Evolutionary conservation across 148 eudicot genomes (phyloP), one percentile per base, ranked within the genome.

Genomic region (Hydrangea macrophylla): DNA sequence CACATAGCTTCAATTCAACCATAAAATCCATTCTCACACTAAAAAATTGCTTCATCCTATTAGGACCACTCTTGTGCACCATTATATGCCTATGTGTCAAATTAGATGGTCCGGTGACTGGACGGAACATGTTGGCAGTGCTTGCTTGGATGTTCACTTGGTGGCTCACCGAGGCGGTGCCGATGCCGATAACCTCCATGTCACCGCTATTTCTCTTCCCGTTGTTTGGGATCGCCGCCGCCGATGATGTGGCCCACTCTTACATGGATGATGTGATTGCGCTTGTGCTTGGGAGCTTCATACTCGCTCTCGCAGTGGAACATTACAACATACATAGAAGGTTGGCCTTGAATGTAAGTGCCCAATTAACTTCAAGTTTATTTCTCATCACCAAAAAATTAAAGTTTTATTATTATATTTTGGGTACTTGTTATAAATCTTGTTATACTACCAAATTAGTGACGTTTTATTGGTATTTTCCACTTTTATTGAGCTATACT

Each of bases 161-260:
- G 98, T 93, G 98, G 98, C 58, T 90, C 33, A 85, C 92, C 24
- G 89, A 86, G 89, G 98, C 98, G 2, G 96, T 93, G 24, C 98
- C 98, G 0, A 93, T 90, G 98, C 96, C 98, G 4, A 61, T 93
- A 17, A 84, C 98, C 31, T 93, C 98, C 74, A 93, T 93, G 90
- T 60, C 98, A 10, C 96, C 98, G 56, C 75, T 93, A 30, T 93
- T 93, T 61, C 89, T 93, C 35, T 90, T 88, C 59, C 98, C 98
- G n/a, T 23, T 90, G 0, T 81, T 90, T 33, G 98, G 98, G 0
- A 88, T 93, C 22, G 55, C 90, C 2, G 5, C 81, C 0, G 87
- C 98, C 7, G 98, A 93, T 28, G 83, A 64, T 0, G 98, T 93
- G 11, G 94, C 95, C 2, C 70, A 80, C 36, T 79, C 89, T 5